A percentile compares a stretch with the other conserved stretches of the same genome.
These are phyloP conservation scores for Durusdinium trenchii DNA, from an alignment of 73 alveolate genomes.

Conservation along the genomic window DNA sequence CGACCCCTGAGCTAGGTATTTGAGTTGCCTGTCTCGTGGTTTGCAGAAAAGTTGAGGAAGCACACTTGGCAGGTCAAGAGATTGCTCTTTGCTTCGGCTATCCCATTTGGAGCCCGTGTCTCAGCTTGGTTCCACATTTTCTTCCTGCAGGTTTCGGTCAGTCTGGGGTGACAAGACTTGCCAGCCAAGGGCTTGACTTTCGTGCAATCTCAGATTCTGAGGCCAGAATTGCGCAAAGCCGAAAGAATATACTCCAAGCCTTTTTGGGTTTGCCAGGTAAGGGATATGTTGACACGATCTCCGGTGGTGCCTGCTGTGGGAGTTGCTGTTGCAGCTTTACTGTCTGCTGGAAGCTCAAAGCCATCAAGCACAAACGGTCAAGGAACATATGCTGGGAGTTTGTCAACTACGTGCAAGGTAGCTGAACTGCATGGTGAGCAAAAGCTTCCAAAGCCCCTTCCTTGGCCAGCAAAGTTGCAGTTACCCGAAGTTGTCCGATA, in stretches of 20 bases:
- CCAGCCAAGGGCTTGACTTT: slow-evolving; percentile 46
- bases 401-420: too few species aligned
- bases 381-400: too few species aligned
- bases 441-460: too few species aligned
- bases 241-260: not conserved
- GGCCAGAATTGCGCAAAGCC: not conserved
- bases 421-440: too few species aligned
- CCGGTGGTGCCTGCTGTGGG: slow-evolving; percentile 68
- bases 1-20: not conserved
- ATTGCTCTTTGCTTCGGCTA: slow-evolving; percentile 56
- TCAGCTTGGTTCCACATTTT: not conserved
- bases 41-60: not conserved
- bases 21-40: not conserved
- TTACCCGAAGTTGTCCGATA: too few species aligned
- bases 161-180: not conserved
- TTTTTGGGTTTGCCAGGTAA: not conserved
- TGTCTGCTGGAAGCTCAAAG: slow-evolving; percentile 39
- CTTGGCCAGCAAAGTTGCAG: too few species aligned
- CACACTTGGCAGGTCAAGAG: slow-evolving; percentile 40
- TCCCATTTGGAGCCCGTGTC: slow-evolving; percentile 53
- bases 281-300: slow-evolving; percentile 11
- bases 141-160: not conserved
- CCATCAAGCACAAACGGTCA: too few species aligned
- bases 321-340: slow-evolving; percentile 20
- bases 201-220: slow-evolving; percentile 67